Evolutionary conservation across 1,139 yeast species (phyloP).

Genomic region (Diutina catenulata): DNA sequence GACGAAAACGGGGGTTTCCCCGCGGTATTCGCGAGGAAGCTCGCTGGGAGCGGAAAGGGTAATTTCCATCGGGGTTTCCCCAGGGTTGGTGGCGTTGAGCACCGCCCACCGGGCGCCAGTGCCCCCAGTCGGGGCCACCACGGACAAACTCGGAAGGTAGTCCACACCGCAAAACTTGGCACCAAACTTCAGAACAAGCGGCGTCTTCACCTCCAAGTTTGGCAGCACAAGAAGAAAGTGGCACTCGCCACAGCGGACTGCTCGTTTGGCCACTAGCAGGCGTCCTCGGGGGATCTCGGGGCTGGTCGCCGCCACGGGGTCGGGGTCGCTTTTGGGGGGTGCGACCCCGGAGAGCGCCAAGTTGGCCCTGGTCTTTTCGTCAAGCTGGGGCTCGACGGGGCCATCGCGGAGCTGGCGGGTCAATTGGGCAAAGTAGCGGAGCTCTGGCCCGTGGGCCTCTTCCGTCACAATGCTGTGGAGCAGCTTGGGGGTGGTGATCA

Average conservation of each 20-base stretch:
- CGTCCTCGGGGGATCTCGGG: conserved; percentile 1
- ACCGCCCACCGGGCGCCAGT: not conserved
- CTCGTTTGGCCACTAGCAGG: not conserved
- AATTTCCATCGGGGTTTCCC: not conserved
- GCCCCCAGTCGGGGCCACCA: not conserved
- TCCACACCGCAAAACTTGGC: not conserved
- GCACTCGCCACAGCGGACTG: not conserved
- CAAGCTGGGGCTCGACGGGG: not conserved
- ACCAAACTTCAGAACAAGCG: not conserved
- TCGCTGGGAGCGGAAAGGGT: not conserved
- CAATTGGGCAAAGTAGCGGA: not conserved
- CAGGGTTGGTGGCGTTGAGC: not conserved
- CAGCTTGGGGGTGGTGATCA: conserved; percentile 25
- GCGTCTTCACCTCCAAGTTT: not conserved
- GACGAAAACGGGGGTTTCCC: not conserved
- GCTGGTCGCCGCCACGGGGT: too few relatives aligned
- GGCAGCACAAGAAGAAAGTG: not conserved
- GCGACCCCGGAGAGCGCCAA: not conserved
- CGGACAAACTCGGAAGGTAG: not conserved
- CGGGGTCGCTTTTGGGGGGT: too few relatives aligned
- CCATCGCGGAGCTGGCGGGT: not conserved
- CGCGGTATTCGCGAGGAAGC: not conserved
- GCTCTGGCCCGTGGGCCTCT: conserved; percentile 7
- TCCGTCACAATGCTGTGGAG: conserved; percentile 18
- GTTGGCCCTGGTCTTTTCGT: not conserved